Base-by-base conservation (phyloP, 768 basidiomycete species). In the Nidularia sp. region DNA sequence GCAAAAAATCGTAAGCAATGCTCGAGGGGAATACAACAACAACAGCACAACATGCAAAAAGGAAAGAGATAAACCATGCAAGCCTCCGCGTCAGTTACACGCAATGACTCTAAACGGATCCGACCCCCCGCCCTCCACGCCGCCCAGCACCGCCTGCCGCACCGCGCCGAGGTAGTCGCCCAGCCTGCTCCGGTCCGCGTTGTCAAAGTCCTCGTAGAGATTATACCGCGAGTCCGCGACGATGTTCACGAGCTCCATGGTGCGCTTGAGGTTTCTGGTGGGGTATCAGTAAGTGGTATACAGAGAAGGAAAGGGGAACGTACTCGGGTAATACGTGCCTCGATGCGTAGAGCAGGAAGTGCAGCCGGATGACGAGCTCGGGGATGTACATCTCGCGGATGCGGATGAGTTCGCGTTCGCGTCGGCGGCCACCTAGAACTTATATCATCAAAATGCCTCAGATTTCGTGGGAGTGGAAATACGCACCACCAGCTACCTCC, bases 301-400 rank as follows among this genome's bases (percentile, higher is more conserved):
- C 3, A 12, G 46, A 32, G 7, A 31, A 53, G 46, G 3, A 39
- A 43, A 44, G 41, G 12, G 39, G n/a, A 22, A 75, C 85, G 48
- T 58, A 89, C 93, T 80, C 77, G 45, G 86, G 83, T 41, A 93
- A 75, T 18, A 81, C 69, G 7, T 73, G 66, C 6, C 84, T 72
- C 4, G 93, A 91, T 34, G 74, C 69, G 53, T 82, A 78, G 8
- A 98, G 70, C 47, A 87, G 70, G 43, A 79, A 74, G 62, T 98
- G 94, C 2, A 98, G 71, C 18, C 92, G 84, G 56, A 98, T 77
- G 58, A 98, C 82, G 18, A 98, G 76, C 64, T 97, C 93, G 0
- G 94, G 96, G 25, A 97, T 74, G 66, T 88, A 95, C 32, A 95
- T 83, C 60, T 93, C 86, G 41, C 94, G 83, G 48, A 96, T 88